Conservation (phyloP, 73 alveolate genomes). For the Urostyla sp. region DNA sequence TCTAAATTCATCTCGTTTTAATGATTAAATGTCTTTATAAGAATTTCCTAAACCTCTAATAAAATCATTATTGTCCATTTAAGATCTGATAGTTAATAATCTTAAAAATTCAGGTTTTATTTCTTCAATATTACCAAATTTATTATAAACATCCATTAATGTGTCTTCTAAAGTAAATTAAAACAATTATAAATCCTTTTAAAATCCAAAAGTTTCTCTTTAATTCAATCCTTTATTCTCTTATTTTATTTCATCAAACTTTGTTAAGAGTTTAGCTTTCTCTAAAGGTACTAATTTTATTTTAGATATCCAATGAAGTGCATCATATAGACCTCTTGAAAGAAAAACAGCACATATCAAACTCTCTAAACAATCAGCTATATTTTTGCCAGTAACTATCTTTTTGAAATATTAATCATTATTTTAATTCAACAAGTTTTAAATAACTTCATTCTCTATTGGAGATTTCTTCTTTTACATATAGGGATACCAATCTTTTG, state of each 20-base stretch:
- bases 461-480: neutral
- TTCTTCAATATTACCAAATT: too few species aligned
- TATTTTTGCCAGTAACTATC: slow-evolving; percentile 61
- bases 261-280: slow-evolving; percentile 29
- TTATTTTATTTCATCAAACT: too few species aligned
- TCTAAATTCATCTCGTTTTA: slow-evolving; percentile 37
- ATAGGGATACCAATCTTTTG: slow-evolving; percentile 30
- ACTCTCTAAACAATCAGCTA: slow-evolving; percentile 63
- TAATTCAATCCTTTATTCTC: too few species aligned
- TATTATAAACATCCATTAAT: too few species aligned
- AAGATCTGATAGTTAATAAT: too few species aligned
- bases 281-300: slow-evolving; percentile 61
- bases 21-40: neutral
- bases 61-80: too few species aligned
- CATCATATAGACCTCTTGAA: slow-evolving; percentile 23
- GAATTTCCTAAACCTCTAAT: slow-evolving; percentile 19
- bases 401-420: neutral
- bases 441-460: too few species aligned
- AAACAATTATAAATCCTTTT: too few species aligned
- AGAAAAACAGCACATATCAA: slow-evolving; percentile 60
- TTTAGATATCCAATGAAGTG: slow-evolving; percentile 51
- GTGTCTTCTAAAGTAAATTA: too few species aligned
- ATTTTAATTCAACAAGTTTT: too few species aligned
- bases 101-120: too few species aligned
- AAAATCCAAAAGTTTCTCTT: too few species aligned